Conservation (phyloP, 148 eudicot species). For the Limonium bicolor region DNA sequence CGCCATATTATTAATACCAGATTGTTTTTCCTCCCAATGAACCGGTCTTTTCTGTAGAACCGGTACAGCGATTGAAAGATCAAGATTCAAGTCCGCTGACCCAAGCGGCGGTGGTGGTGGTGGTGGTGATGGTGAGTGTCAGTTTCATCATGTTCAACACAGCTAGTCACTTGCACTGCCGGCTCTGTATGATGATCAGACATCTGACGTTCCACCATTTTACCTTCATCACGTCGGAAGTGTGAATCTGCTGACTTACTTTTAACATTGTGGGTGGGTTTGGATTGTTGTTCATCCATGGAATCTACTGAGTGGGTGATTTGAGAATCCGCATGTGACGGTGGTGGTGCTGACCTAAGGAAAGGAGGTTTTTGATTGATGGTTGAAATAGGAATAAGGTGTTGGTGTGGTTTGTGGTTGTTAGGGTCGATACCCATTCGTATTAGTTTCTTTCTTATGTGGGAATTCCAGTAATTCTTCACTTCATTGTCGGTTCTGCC, state of each 20-base stretch:
- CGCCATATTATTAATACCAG: no score
- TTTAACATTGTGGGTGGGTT: not conserved
- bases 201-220: not conserved
- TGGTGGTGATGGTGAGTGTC: not conserved
- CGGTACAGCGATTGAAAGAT: constrained; percentile 15
- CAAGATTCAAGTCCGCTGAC: constrained; percentile 27
- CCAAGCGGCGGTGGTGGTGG: no score
- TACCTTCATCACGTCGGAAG: not conserved
- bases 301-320: not conserved
- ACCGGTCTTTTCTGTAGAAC: not conserved
- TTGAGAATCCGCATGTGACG: not conserved
- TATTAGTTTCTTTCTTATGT: constrained; percentile 18
- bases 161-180: not conserved
- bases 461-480: constrained; percentile 28
- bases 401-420: constrained; percentile 17
- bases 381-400: constrained; percentile 6
- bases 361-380: not conserved
- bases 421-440: constrained; percentile 24
- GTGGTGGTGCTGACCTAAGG: no score
- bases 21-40: not conserved
- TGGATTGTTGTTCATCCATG: not conserved
- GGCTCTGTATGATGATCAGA: no score
- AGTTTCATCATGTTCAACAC: not conserved
- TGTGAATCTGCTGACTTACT: not conserved
- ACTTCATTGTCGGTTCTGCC: constrained; percentile 33